Base-by-base conservation (phyloP, 1,284 basidiomycete species). In the Ganoderma resinaceum region DNA sequence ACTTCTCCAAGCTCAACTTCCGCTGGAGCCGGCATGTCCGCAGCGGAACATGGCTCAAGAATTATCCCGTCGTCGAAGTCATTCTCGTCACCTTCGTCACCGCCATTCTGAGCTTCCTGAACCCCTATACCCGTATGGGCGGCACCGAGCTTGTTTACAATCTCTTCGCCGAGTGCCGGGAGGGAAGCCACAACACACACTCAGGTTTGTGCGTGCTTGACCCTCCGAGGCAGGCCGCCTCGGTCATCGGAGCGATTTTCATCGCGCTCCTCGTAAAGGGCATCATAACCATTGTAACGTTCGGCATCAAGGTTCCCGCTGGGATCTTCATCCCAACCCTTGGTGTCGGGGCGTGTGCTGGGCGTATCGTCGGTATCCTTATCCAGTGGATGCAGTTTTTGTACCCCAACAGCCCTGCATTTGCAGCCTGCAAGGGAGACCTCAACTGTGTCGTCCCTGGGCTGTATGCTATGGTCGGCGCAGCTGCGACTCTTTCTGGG, bases 301-400 rank as follows among this genome's bases (percentile, higher is more conserved):
- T 99, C 73, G 97, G 97, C 2, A 95, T 98, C 82, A 95, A 94
- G 76, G 77, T 98, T 3, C 96, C 96, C 18, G 96, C 97, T 5
- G 97, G 97, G 1, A 97, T 99, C 74, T 99, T 99, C 81, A 95
- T 99, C 35, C 97, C 98, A 0, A 96, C 96, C 0, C 88, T 99
- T 35, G 96, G 95, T 26, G 96, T 98, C n/a, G 98, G 97, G 23
- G 98, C 97, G 0, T 97, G 96, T 76, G 95, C 95, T 57, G 97
- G 97, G 3, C 87, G 97, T 29, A 91, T 98, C 61, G 78, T 97
- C 31, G 98, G 98, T 26, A 90, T 98, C 55, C 76, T 84, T 3
- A 88, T 99, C 80, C 95, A 97, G 78, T 94, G 90, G 80, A 75
- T 92, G 65, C 92, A 95, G 76, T 89, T 85, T 78, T 85, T 84